phyloP scores from a whole-genome alignment of 2,329 filamentous ascomycete genomes.

The Dactylellina sp. region DNA sequence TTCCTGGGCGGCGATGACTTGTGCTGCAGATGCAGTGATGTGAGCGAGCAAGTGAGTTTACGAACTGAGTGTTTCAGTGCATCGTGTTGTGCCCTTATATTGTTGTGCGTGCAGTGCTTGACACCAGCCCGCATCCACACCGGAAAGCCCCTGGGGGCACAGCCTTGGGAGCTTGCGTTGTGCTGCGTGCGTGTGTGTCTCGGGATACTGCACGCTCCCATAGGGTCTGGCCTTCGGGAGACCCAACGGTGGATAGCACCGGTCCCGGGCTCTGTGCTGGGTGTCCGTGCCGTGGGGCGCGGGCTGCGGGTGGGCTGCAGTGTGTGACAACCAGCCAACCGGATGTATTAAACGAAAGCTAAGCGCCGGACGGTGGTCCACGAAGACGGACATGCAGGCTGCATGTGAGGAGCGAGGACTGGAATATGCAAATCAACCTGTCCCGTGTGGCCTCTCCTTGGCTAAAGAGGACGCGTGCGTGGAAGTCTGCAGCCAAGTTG shows the following conservation, averaged over 20 bases:
- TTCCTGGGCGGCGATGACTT: too few species aligned
- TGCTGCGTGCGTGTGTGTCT: constrained; percentile 1
- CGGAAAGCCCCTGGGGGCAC: too few species aligned
- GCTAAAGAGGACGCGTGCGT: constrained; percentile 36
- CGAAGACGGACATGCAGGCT: constrained; percentile 24
- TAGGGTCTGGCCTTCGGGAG: not conserved
- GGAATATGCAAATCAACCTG: constrained; percentile 45
- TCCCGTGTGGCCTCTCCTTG: constrained; percentile 40
- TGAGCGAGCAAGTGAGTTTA: too few species aligned
- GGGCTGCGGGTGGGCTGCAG: constrained; percentile 15
- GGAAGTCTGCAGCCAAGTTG: constrained; percentile 9
- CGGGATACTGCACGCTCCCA: constrained; percentile 20
- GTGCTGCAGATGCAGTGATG: too few species aligned
- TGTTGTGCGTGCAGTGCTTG: constrained; percentile 23
- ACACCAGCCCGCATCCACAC: too few species aligned
- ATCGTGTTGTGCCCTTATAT: not conserved
- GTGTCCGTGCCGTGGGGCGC: constrained; percentile 4
- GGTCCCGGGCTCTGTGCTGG: not conserved
- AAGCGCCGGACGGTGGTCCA: constrained; percentile 45
- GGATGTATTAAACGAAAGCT: constrained; percentile 38
- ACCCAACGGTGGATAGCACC: too few species aligned
- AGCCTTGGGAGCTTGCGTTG: too few species aligned
- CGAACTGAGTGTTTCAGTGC: constrained; percentile 40
- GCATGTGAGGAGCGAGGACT: constrained; percentile 38
- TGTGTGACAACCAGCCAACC: constrained; percentile 39